phyloP scores from a whole-genome alignment of 2,329 filamentous ascomycete genomes.

The Metarhizium brunneum region DNA sequence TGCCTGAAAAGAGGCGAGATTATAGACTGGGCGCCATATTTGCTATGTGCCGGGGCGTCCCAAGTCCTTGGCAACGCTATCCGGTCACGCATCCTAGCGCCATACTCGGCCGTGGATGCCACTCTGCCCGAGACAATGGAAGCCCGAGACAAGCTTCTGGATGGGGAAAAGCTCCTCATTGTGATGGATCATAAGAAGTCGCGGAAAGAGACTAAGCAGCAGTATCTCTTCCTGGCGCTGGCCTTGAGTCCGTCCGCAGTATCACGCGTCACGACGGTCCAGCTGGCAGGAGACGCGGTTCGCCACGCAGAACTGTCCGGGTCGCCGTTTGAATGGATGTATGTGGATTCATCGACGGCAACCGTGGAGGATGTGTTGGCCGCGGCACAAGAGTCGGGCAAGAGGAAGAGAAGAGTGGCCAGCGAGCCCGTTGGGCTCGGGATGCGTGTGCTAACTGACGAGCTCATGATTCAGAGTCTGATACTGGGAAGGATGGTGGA shows the following conservation, averaged over 20 bases:
- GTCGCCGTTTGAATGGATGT: conserved; percentile 64
- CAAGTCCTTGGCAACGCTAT: conserved; percentile 66
- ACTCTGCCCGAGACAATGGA: conserved; percentile 48
- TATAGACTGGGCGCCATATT: conserved; percentile 69
- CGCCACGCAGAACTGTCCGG: conserved; percentile 37
- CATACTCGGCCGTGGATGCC: conserved; percentile 50
- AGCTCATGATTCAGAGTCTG: conserved; percentile 85
- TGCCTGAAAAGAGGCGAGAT: conserved; percentile 54
- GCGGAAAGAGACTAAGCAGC: conserved; percentile 53
- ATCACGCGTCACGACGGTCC: conserved; percentile 53
- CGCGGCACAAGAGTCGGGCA: conserved; percentile 10
- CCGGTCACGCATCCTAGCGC: conserved; percentile 59
- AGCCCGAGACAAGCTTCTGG: conserved; percentile 53
- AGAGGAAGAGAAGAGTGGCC: conserved; percentile 33
- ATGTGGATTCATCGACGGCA: conserved; percentile 58
- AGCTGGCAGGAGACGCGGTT: conserved; percentile 54
- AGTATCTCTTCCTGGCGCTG: conserved; percentile 72
- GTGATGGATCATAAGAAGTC: conserved; percentile 51
- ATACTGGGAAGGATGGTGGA: conserved; percentile 76
- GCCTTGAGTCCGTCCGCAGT: conserved; percentile 64
- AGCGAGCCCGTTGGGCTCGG: conserved; percentile 30
- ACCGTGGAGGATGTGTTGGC: conserved; percentile 42
- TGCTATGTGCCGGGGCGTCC: conserved; percentile 78
- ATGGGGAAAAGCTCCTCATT: conserved; percentile 58
- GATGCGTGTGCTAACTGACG: conserved; percentile 66